Evolutionary conservation across 768 basidiomycete genomes (phyloP), one percentile per base, ranked within the genome.

Genomic region (Lentinula boryana): DNA sequence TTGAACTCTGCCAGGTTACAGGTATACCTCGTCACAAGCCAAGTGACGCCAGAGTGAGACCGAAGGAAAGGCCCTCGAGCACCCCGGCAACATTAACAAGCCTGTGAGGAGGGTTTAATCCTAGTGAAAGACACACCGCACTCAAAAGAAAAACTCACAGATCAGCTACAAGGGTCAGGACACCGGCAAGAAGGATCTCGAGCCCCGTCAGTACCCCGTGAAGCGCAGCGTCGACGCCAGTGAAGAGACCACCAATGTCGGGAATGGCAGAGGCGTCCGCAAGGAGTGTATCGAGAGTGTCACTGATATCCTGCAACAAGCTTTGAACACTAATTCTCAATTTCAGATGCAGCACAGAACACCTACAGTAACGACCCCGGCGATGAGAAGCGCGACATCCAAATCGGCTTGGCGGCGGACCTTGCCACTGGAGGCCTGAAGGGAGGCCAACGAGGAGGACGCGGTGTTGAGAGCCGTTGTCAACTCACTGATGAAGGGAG

Each of bases 181-280:
- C 67, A 52, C 68, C 71, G 23, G 67, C 68, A 31, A 72, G 64
- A 60, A 71, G 66, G 18, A 35, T 64, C 56, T 71, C 69, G 23
- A 71, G 65, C 23, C 69, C 68, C 21, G 51, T 9, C 13, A 72
- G 49, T 21, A 70, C 63, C 48, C 66, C 63, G 63, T 67, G 60
- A 53, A 72, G 63, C 5, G 69, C 55, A 3, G 63, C 51, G 63
- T 72, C 70, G 61, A 72, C 60, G 36, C 67, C 66, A 43, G 40
- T 40, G 51, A 72, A 63, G 32, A 68, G 63, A 1, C 21, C 33
- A 21, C 66, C 66, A 53, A 71, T 65, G 2, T 33, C 62, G 43
- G 69, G 69, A 63, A 72, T 63, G 33, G 62, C 52, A 15, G 64
- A 36, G 2, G 63, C 59, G 18, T 35, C 61, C 9, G 56, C 61